Evolutionary conservation across 345 rosid genomes (phyloP), one percentile per base, ranked within the genome.

Genomic region (Cardiospermum halicacabum): DNA sequence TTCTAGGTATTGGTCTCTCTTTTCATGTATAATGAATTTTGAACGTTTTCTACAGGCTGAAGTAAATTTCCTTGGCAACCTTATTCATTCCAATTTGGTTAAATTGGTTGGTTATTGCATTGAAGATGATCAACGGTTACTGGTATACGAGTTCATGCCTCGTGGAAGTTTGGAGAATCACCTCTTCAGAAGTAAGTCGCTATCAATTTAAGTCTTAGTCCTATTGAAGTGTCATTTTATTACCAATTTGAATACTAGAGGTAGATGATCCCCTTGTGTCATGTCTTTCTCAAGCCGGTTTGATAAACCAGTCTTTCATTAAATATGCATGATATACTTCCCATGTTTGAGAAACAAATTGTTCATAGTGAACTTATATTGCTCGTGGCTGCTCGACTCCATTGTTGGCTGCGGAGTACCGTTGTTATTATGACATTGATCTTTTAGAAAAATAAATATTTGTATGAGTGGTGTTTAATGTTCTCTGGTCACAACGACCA

Each of bases 101-200:
- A 88, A 88, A 67, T 69, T 86, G 75, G 79, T 86, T 26, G 92
- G 96, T 9, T 88, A 82, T 72, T 88, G 96, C 74, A 86, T 88
- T 58, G 92, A 88, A 80, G 92, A 86, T 49, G 89, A 88, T 62
- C 92, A 88, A 49, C 75, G 91, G 62, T 71, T 88, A 62, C 82
- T 88, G 55, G 95, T 80, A 18, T 88, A 88, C 13, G 91, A 84
- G 77, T 88, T 85, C 65, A 80, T 88, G 91, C 89, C 86, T 32
- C 86, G 91, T 63, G 95, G 95, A 71, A 88, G 95, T 72, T 79
- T 88, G 69, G 96, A 88, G 80, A 88, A 86, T 56, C 92, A 88
- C 73, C 92, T 88, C 56, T 88, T 88, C 68, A 77, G 96, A 73
- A 88, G 95, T 88, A 84, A 60, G 89, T 80, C 31, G 57, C 62